Conservation (phyloP, 1,139 yeast genomes). For the Yamadazyma buinensis region DNA sequence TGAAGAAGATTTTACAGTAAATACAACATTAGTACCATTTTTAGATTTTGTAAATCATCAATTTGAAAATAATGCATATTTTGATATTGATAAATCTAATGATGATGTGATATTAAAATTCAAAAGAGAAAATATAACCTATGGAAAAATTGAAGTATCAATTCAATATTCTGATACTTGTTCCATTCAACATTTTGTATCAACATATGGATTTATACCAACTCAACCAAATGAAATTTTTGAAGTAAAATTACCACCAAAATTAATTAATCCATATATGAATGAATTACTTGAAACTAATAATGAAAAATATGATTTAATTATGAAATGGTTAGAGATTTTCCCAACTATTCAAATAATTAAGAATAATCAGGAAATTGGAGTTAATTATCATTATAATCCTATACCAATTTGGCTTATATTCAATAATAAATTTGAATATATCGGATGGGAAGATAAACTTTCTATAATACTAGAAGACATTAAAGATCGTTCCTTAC, state of each 20-base stretch:
- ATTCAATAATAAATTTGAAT: slow-evolving; percentile 9
- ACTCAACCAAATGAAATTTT: slow-evolving; percentile 8
- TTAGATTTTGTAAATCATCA: slow-evolving; percentile 67
- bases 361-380: slow-evolving; percentile 12
- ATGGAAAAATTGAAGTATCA: slow-evolving; percentile 16
- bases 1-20: slow-evolving; percentile 39
- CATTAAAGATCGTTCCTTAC: slow-evolving; percentile 21
- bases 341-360: slow-evolving; percentile 24
- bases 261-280: slow-evolving; percentile 8
- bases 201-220: slow-evolving; percentile 60
- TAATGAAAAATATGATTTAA: slow-evolving; percentile 11
- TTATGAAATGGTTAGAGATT: slow-evolving; percentile 25
- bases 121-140: background rate
- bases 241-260: slow-evolving; percentile 9
- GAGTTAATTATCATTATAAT: slow-evolving; percentile 15
- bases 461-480: slow-evolving; percentile 23
- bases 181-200: slow-evolving; percentile 31
- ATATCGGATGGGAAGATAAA: slow-evolving; percentile 10
- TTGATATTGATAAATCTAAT: slow-evolving; percentile 53
- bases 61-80: slow-evolving; percentile 45
- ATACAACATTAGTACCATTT: slow-evolving; percentile 59
- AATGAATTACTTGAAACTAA: slow-evolving; percentile 11
- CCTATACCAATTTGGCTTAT: slow-evolving; percentile 16
- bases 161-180: slow-evolving; percentile 11
- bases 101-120: slow-evolving; percentile 39